phyloP scores from a whole-genome alignment of 495 filamentous ascomycete genomes.

The Xanthoparmelia taractica region DNA sequence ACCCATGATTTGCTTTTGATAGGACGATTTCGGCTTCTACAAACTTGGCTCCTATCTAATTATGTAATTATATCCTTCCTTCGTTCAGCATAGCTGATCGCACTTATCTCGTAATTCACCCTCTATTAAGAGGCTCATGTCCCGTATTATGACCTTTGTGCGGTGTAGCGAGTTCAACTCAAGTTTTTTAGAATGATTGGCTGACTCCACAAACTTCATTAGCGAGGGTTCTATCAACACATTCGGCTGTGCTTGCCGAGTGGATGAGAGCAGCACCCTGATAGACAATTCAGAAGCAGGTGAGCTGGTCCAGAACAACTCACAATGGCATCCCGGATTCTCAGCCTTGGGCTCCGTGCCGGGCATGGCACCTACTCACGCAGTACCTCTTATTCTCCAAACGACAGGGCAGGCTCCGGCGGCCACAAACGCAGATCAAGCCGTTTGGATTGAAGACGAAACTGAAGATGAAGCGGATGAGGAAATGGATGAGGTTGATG shows the following conservation, averaged over 20 bases:
- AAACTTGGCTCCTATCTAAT: too few species aligned
- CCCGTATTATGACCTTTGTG: background rate
- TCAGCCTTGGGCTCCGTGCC: background rate
- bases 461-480: background rate
- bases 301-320: conserved; percentile 15
- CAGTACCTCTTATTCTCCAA: conserved; percentile 1
- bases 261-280: conserved; percentile 1
- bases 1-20: too few species aligned
- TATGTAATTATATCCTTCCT: too few species aligned
- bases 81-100: too few species aligned
- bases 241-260: conserved; percentile 37
- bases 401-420: background rate
- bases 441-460: background rate
- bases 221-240: conserved; percentile 33
- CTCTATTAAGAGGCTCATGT: too few species aligned
- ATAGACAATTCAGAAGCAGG: conserved; percentile 11
- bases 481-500: conserved; percentile 19
- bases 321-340: conserved; percentile 23
- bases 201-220: background rate
- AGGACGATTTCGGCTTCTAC: too few species aligned
- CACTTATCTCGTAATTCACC: too few species aligned
- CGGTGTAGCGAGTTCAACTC: too few species aligned
- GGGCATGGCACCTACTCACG: conserved; percentile 5
- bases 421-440: background rate
- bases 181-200: background rate